Base-by-base conservation (phyloP, 192 early-diverging fungal genomes). In the Oehlia diaphana region DNA sequence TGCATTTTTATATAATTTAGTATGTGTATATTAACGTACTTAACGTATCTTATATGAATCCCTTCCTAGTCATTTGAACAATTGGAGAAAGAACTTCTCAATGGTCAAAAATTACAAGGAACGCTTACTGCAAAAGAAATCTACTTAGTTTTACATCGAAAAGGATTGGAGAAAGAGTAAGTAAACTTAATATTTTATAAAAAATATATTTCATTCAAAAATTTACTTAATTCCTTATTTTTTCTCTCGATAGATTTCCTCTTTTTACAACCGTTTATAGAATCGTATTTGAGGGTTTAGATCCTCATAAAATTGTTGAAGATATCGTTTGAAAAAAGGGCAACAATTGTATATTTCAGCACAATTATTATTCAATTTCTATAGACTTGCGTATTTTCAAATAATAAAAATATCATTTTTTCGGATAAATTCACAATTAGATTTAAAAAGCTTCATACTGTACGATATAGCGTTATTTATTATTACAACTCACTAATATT, bases 61-160 rank as follows among this genome's bases (percentile, higher is more conserved):
- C 2, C 19, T 58, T 10, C 37, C n/a, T 64, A 72, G 86, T 89
- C 96, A 28, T 95, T 99, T 89, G 91, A 93, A 61, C 88, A 91
- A 82, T 88, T 99, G n/a, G 97, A 99, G 80, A 82, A 90, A 73
- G 96, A 97, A 73, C 84, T 98, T 84, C 89, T 99, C 62, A 96
- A 97, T 80, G 98, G 98, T 50, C 98, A 99, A 80, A 99, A 99
- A 83, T 86, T 99, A 66, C 98, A 99, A 86, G 98, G 98, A 64
- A 95, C 95, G 16, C 85, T 95, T 72, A 98, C 98, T 0, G 93
- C 95, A 19, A 86, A 92, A 82, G 96, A 99, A 81, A 91, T 98
- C 39, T 82, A 96, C 83, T 81, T 90, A 78, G 96, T 97, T 78
- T 88, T 98, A 72, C 87, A 85, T 53, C 86, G 86, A 66, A 86